Evolutionary conservation across 129 eudicot genomes (phyloP).

Genomic region (Flaveria sonorensis): DNA sequence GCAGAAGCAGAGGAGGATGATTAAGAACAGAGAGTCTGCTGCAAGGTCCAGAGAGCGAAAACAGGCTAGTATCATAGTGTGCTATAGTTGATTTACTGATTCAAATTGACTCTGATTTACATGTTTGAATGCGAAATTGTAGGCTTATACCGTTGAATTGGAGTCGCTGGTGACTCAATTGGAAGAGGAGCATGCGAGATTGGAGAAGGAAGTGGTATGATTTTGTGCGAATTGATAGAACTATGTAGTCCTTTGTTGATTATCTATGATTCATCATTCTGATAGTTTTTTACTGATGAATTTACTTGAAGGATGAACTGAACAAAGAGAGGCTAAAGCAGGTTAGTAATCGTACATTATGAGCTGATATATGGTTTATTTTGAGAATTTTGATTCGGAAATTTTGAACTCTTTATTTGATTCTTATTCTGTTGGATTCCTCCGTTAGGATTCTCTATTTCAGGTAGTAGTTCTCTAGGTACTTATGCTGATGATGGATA

Average conservation of each 20-base stretch:
- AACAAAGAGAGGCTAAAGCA: slow-evolving; percentile 64
- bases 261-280: neutral
- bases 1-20: slow-evolving; percentile 91
- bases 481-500: slow-evolving; percentile 12
- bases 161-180: slow-evolving; percentile 73
- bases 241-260: neutral
- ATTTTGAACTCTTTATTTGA: neutral
- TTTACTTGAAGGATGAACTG: slow-evolving; percentile 63
- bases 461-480: slow-evolving; percentile 8
- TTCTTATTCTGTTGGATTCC: neutral
- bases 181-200: slow-evolving; percentile 83
- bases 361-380: slow-evolving; percentile 1
- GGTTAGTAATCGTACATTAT: slow-evolving; percentile 44
- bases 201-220: slow-evolving; percentile 72
- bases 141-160: slow-evolving; percentile 81
- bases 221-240: neutral
- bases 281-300: neutral
- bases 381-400: neutral
- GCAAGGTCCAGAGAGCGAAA: slow-evolving; percentile 85
- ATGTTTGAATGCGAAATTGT: neutral
- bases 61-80: slow-evolving; percentile 44
- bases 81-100: neutral
- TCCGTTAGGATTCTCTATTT: neutral
- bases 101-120: neutral
- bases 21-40: slow-evolving; percentile 85